Evolutionary conservation across 768 basidiomycete genomes (phyloP), one percentile per base, ranked within the genome.

Genomic region (Phlebiopsis flavidoalba): DNA sequence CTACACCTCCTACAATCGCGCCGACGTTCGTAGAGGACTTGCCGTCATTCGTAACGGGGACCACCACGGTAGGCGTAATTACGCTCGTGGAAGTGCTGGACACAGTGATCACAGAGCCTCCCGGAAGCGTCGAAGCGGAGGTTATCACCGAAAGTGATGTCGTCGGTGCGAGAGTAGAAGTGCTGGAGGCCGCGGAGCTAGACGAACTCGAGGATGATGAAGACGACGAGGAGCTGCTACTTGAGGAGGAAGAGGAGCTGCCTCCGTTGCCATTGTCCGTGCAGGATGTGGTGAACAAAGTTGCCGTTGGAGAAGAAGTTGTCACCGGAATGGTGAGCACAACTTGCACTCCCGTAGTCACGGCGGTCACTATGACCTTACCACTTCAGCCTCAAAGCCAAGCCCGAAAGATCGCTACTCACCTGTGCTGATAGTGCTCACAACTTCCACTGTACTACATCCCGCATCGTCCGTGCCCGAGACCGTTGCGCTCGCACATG

Each of bases 241-340:
- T 54, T 14, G 47, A 17, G 14, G 52, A 46, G 22, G 33, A 33
- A 4, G 57, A 47, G 5, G 58, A 15, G 3, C 52, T 24, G 21
- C 62, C 54, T 1, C 24, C 26, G 17, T 43, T 26, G 8, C 53
- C 48, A 17, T 17, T 31, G 45, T 56, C 43, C n/a, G 63, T 48
- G 52, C 67, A 68, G 8, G 59, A 55, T 6, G 67, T 68, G 14
- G 63, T 56, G 46, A 62, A 68, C 2, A 65, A 54, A 0, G 67
- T 68, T 6, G 64, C 61, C 15, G 63, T 68, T 1, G 67, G 21
- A 0, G 60, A 57, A 8, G 57, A 63, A 2, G 57, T 53, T 8
- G 64, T 68, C 5, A 64, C 53, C 4, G 62, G 64, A 5, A 65
- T 57, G 1, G 67, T 68, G 31, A 62, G 19, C 37, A 57, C 56